Percentiles rank a stretch among this genome's conserved stretches.
These are phyloP conservation scores for Handroanthus guayacan DNA, from an alignment of 257 asterid genomes.

Conservation along the genomic window DNA sequence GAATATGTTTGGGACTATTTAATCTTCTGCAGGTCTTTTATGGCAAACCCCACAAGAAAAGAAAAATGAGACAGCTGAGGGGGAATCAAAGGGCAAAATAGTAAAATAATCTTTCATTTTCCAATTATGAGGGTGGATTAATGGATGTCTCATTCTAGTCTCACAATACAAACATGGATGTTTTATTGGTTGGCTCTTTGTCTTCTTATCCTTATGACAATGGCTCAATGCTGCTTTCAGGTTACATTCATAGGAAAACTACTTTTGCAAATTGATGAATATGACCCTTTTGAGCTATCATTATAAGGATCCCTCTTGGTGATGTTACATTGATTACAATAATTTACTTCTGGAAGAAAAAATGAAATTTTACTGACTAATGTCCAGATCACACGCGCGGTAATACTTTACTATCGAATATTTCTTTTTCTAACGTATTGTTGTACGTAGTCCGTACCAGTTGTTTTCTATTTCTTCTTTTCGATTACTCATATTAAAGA, in stretches of 20 bases:
- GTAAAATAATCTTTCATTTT: conserved; percentile 29
- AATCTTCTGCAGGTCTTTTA: conserved; percentile 22
- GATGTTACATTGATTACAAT: conserved; percentile 21
- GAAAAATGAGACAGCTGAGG: conserved; percentile 26
- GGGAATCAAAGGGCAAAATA: conserved; percentile 1
- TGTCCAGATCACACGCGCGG: too few relatives aligned
- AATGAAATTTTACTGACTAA: too few relatives aligned
- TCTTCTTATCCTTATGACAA: conserved; percentile 33
- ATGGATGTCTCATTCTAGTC: conserved; percentile 51
- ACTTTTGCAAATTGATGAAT: conserved; percentile 50
- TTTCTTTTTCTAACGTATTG: too few relatives aligned
- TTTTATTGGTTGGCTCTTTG: conserved; percentile 38
- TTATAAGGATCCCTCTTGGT: conserved; percentile 10
- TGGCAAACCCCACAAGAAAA: conserved; percentile 28
- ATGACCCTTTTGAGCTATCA: conserved; percentile 37
- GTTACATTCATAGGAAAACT: conserved; percentile 28
- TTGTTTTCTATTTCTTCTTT: too few relatives aligned
- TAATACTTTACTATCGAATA: too few relatives aligned
- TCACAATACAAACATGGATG: conserved; percentile 40
- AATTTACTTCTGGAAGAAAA: too few relatives aligned
- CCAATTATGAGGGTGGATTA: conserved; percentile 36
- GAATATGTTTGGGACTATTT: conserved; percentile 10
- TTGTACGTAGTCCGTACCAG: too few relatives aligned
- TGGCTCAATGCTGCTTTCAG: conserved; percentile 34
- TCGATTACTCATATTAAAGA: too few relatives aligned